Percentiles rank a stretch among this genome's conserved stretches.
These are phyloP conservation scores for Ensete ventricosum DNA, from an alignment of 176 grass and related monocot genomes.

Conservation along the genomic window DNA sequence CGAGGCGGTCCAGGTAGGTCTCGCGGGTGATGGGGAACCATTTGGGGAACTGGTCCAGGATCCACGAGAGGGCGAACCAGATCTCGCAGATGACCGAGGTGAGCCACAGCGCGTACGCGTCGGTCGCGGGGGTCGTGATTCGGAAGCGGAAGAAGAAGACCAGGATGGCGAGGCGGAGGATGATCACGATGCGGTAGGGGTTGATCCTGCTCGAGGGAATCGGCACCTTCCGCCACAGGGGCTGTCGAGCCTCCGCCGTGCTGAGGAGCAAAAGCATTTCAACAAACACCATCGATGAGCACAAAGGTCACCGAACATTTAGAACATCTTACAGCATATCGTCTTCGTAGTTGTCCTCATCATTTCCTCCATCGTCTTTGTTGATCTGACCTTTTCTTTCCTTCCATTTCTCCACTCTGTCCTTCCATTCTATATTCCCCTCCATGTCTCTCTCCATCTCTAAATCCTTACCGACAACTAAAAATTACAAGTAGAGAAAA, in stretches of 20 bases:
- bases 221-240: conserved; percentile 82
- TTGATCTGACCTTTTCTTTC: conserved; percentile 51
- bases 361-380: conserved; percentile 50
- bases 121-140: conserved; percentile 59
- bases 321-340: conserved; percentile 63
- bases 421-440: conserved; percentile 95
- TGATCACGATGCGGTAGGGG: conserved; percentile 93
- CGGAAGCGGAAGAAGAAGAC: conserved; percentile 91
- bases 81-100: conserved; percentile 83
- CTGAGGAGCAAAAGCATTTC: conserved; percentile 13
- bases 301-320: background rate
- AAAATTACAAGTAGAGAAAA: background rate
- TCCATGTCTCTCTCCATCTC: conserved; percentile 84
- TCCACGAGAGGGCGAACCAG: conserved; percentile 97
- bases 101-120: conserved; percentile 77
- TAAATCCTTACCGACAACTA: conserved; percentile 81
- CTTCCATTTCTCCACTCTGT: conserved; percentile 96
- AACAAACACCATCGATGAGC: no score
- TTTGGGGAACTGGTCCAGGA: conserved; percentile 95
- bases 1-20: conserved; percentile 86
- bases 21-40: conserved; percentile 77
- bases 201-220: conserved; percentile 86
- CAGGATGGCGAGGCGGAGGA: conserved; percentile 68
- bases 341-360: conserved; percentile 56
- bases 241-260: conserved; percentile 78